Conservation (phyloP, 768 basidiomycete genomes). For the Boletus rufocinnamomeus region DNA sequence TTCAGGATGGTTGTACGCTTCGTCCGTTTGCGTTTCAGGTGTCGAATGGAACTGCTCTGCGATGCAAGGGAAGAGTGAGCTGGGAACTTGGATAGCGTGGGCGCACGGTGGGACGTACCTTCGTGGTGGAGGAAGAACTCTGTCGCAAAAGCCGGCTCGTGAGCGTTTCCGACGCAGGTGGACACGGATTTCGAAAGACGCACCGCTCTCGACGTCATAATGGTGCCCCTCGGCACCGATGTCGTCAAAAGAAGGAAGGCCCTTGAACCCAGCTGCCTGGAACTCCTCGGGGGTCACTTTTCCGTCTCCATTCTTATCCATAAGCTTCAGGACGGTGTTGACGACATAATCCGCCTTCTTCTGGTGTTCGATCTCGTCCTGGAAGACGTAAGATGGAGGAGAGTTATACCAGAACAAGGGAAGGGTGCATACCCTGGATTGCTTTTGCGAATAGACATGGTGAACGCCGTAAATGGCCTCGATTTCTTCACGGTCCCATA, state of each 20-base stretch:
- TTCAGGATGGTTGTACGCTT: slow-evolving; percentile 91
- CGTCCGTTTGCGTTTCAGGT: slow-evolving; percentile 96
- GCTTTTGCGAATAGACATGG: slow-evolving; percentile 83
- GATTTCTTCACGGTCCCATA: slow-evolving; percentile 85
- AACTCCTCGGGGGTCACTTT: slow-evolving; percentile 71
- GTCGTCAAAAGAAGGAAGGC: slow-evolving; percentile 79
- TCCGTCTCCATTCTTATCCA: slow-evolving; percentile 81
- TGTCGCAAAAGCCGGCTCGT: slow-evolving; percentile 25
- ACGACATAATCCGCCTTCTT: slow-evolving; percentile 81
- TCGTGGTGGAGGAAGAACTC: slow-evolving; percentile 98
- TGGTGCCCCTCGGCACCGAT: slow-evolving; percentile 92
- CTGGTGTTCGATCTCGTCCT: slow-evolving; percentile 80
- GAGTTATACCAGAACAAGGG: background rate
- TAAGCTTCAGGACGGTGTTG: slow-evolving; percentile 58
- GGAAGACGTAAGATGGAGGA: background rate
- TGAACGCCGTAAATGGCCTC: slow-evolving; percentile 97
- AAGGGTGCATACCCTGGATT: slow-evolving; percentile 55
- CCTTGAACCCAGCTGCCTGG: slow-evolving; percentile 66
- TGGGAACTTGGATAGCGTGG: background rate
- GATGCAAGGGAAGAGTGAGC: background rate
- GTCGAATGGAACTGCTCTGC: slow-evolving; percentile 91
- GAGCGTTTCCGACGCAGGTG: background rate
- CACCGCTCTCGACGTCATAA: slow-evolving; percentile 89
- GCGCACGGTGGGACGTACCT: slow-evolving; percentile 49
- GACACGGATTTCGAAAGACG: slow-evolving; percentile 27